These are phyloP conservation scores for Geotrichum citri-aurantii DNA, from an alignment of 1,139 yeast species.

Conservation along the genomic window DNA sequence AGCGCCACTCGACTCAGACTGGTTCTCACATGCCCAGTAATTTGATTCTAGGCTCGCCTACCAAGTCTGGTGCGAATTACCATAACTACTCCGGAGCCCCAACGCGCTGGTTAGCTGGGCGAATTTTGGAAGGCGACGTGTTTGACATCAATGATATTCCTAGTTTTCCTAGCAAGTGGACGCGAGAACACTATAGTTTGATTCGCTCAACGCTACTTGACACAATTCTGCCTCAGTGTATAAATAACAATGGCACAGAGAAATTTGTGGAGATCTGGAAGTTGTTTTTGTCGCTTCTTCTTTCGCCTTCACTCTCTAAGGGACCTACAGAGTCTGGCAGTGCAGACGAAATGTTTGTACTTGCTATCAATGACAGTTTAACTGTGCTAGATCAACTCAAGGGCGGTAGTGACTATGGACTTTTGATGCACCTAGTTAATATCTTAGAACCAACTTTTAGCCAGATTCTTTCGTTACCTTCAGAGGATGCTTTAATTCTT, in stretches of 20 bases:
- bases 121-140: not conserved
- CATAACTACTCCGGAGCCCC: not conserved
- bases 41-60: not conserved
- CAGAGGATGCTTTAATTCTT: not conserved
- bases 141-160: not conserved
- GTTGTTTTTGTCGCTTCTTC: not conserved
- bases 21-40: not conserved
- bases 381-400: slow-evolving; percentile 5
- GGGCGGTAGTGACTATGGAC: not conserved
- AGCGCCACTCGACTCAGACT: not conserved
- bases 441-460: not conserved
- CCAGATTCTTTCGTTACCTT: not conserved
- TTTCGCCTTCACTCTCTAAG: not conserved
- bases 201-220: slow-evolving; percentile 1
- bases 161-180: not conserved
- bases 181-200: not conserved
- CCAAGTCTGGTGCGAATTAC: not conserved
- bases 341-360: not conserved
- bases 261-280: not conserved
- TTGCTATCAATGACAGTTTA: slow-evolving; percentile 1
- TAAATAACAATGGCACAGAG: not conserved
- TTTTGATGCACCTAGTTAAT: not conserved
- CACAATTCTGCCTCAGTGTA: not conserved
- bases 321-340: not conserved
- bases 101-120: not conserved